Percentiles rank a stretch among this genome's conserved stretches.
Evolutionary conservation across 257 asterid genomes (phyloP).

Genomic region (Solanum habrochaites): DNA sequence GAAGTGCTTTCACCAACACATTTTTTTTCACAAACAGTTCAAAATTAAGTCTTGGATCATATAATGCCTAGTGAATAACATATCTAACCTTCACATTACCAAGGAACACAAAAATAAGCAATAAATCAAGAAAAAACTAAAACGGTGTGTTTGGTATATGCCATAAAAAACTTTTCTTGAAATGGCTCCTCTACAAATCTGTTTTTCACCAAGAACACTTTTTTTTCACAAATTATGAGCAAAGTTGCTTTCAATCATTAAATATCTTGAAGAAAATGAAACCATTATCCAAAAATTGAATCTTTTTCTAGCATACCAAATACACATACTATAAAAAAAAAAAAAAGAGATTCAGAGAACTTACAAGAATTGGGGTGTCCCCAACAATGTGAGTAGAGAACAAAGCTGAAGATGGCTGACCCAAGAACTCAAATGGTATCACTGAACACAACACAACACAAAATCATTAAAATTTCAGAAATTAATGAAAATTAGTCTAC

Average conservation of each 20-base stretch:
- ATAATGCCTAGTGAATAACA: conserved; percentile 66
- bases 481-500: background rate
- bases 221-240: background rate
- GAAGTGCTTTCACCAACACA: background rate
- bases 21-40: background rate
- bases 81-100: conserved; percentile 55
- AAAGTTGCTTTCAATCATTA: background rate
- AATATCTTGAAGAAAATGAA: background rate
- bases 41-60: conserved; percentile 35
- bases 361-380: conserved; percentile 64
- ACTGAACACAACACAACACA: conserved; percentile 24
- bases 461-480: background rate
- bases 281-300: background rate
- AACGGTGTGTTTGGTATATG: background rate
- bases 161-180: background rate
- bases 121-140: background rate
- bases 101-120: background rate
- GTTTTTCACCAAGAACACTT: background rate
- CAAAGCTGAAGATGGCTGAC: conserved; percentile 22
- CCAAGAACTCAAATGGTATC: conserved; percentile 11
- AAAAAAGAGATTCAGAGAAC: background rate
- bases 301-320: background rate
- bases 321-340: background rate
- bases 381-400: conserved; percentile 60
- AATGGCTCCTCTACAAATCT: background rate